Evolutionary conservation across 148 eudicot species (phyloP).

Genomic region (Selenicereus undatus): DNA sequence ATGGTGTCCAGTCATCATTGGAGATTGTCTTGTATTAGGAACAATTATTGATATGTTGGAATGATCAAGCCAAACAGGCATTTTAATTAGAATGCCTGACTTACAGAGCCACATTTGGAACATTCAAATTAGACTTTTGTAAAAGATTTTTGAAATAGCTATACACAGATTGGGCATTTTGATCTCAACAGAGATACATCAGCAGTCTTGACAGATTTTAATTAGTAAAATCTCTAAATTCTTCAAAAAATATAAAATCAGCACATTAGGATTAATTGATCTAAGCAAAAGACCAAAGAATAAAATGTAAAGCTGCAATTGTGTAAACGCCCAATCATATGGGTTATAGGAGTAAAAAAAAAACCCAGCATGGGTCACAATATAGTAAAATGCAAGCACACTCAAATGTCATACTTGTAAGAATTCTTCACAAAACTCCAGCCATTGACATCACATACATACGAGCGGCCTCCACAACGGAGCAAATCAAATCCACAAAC

Average conservation of each 20-base stretch:
- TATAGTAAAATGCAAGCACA: not conserved
- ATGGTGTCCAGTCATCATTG: not conserved
- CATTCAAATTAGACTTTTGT: not conserved
- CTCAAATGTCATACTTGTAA: conserved; percentile 58
- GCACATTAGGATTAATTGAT: not conserved
- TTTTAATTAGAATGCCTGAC: not conserved
- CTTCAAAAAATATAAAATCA: too few species aligned
- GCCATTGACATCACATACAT: conserved; percentile 99
- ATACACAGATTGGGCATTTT: not conserved
- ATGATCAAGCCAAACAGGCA: not conserved
- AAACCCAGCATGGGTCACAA: not conserved
- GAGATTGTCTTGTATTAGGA: not conserved
- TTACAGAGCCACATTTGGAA: not conserved
- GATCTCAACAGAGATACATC: not conserved
- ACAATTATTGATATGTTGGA: not conserved
- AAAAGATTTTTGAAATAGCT: not conserved
- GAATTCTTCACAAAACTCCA: conserved; percentile 99
- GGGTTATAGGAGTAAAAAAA: not conserved
- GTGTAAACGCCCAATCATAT: conserved; percentile 4
- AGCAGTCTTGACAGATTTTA: not conserved
- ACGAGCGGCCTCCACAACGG: conserved; percentile 93
- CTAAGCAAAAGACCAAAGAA: not conserved
- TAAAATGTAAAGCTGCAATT: not conserved
- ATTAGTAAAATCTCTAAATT: not conserved
- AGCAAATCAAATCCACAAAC: conserved; percentile 99